Conservation (phyloP, 208 protist genomes). For the Entamoeba histolytica region DNA sequence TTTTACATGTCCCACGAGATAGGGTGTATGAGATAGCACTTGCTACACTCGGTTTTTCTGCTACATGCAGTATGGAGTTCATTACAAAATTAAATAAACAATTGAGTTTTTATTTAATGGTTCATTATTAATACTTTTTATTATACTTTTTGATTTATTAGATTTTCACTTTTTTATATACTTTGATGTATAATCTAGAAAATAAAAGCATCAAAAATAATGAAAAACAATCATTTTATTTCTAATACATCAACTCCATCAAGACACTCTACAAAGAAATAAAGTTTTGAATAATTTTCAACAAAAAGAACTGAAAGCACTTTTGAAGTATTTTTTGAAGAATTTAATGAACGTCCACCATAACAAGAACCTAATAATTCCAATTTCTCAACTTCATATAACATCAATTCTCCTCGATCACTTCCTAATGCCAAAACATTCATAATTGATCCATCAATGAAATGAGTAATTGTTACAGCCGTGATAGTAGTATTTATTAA, state of each 20-base stretch:
- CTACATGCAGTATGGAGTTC: constrained; percentile 32
- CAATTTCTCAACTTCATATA: not conserved
- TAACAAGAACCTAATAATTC: not conserved
- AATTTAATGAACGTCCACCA: not conserved
- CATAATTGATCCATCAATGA: not conserved
- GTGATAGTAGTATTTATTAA: not conserved
- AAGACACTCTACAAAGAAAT: not conserved
- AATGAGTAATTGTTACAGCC: not conserved
- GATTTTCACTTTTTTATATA: too few relatives aligned
- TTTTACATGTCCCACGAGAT: not conserved
- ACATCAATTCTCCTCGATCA: not conserved
- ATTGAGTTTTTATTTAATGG: too few relatives aligned
- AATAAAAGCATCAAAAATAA: too few relatives aligned
- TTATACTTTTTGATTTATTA: too few relatives aligned
- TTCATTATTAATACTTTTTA: too few relatives aligned
- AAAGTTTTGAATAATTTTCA: not conserved
- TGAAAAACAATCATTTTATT: not conserved
- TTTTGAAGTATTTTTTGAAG: not conserved
- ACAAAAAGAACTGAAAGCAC: not conserved
- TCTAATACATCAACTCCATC: not conserved
- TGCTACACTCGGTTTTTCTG: constrained; percentile 65
- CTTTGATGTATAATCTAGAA: too few relatives aligned
- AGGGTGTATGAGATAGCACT: constrained; percentile 45
- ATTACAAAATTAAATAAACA: not conserved
- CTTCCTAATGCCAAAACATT: not conserved